Conservation (phyloP, 2,329 filamentous ascomycete genomes). For the Xylariaceae sp. region DNA sequence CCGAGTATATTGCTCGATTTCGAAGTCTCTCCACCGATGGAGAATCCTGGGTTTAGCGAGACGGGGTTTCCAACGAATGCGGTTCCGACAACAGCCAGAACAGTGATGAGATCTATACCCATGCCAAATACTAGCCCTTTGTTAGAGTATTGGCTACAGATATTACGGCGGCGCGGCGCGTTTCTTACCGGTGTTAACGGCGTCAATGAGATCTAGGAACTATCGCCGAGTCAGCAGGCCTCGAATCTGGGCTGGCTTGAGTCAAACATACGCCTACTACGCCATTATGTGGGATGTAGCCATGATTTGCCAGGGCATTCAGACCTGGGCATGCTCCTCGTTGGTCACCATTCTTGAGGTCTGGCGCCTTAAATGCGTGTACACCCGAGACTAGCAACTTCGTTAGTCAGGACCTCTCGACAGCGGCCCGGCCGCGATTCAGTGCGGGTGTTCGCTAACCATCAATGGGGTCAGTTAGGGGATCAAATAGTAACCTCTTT, state of each 20-base stretch:
- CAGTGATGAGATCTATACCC: conserved; percentile 49
- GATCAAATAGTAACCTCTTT: conserved; percentile 27
- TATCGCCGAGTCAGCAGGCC: conserved; percentile 7
- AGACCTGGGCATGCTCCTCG: conserved; percentile 39
- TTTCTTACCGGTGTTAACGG: conserved; percentile 40
- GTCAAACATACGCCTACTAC: conserved; percentile 29
- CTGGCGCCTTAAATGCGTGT: conserved; percentile 27
- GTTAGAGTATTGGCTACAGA: not conserved
- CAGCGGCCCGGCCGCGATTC: not conserved
- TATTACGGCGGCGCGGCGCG: too few species aligned
- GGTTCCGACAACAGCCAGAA: conserved; percentile 53
- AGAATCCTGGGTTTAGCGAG: conserved; percentile 56
- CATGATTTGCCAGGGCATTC: conserved; percentile 25
- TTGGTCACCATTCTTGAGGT: conserved; percentile 34
- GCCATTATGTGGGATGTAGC: conserved; percentile 30
- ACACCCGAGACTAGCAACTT: conserved; percentile 19
- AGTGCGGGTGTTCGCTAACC: conserved; percentile 2
- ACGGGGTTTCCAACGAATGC: conserved; percentile 57
- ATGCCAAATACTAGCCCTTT: conserved; percentile 48
- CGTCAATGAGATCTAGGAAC: conserved; percentile 38
- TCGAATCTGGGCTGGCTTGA: not conserved
- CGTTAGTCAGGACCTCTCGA: not conserved
- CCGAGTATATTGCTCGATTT: conserved; percentile 49
- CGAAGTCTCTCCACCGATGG: conserved; percentile 53
- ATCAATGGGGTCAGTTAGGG: conserved; percentile 27